These are phyloP conservation scores for Pholiota microspora DNA, from an alignment of 768 basidiomycete species.

Conservation along the genomic window DNA sequence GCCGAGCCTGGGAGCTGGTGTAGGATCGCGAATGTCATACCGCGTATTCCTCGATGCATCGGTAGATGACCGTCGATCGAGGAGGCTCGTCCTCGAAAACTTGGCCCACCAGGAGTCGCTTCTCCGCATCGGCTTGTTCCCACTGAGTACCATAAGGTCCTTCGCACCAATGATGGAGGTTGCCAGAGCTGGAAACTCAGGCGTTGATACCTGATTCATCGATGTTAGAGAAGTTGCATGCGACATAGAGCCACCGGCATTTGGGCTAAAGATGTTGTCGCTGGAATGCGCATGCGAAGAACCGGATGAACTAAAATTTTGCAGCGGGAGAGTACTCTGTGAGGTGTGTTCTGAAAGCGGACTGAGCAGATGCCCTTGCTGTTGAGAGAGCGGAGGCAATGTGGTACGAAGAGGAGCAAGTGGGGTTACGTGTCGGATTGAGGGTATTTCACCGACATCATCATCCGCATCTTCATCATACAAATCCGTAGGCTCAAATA, in stretches of 20 bases:
- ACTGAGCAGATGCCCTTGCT: conserved; percentile 31
- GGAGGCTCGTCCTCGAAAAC: conserved; percentile 62
- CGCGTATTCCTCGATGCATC: conserved; percentile 27
- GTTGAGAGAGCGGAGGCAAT: conserved; percentile 28
- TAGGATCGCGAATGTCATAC: conserved; percentile 75
- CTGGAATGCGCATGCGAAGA: conserved; percentile 27
- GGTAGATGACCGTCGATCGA: conserved; percentile 56
- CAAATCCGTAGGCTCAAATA: conserved; percentile 22
- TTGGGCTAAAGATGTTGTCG: conserved; percentile 25
- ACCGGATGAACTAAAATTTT: conserved; percentile 22
- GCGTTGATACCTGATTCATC: conserved; percentile 18
- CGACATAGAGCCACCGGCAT: conserved; percentile 21
- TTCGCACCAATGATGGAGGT: conserved; percentile 44
- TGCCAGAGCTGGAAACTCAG: conserved; percentile 25
- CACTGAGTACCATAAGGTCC: conserved; percentile 24
- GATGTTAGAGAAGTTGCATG: conserved; percentile 27
- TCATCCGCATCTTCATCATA: conserved; percentile 11
- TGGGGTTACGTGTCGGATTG: conserved; percentile 17
- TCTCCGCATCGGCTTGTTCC: conserved; percentile 51
- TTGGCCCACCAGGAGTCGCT: conserved; percentile 80
- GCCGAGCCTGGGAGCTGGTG: conserved; percentile 65
- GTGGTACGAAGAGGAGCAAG: conserved; percentile 29
- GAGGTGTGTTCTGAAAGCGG: conserved; percentile 39
- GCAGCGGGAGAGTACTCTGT: conserved; percentile 27
- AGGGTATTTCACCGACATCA: conserved; percentile 11